Conservation (phyloP, 768 basidiomycete species). For the Termitomyces sp. region DNA sequence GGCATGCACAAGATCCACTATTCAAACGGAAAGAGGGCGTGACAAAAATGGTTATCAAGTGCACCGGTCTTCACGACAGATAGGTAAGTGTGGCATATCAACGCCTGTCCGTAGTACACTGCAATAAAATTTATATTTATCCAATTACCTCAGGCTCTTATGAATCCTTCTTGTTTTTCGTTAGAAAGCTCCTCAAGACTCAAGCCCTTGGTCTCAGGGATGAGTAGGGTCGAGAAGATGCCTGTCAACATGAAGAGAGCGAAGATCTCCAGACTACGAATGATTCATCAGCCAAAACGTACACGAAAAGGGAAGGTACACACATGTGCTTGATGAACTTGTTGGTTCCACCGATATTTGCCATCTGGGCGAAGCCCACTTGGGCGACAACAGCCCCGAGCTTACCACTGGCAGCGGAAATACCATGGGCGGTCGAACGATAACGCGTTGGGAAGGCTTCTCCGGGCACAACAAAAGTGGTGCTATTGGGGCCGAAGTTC, state of each 20-base stretch:
- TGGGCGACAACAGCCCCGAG: constrained; percentile 79
- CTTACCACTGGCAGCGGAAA: constrained; percentile 80
- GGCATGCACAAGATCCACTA: neutral
- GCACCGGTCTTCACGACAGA: neutral
- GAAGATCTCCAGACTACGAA: constrained; percentile 64
- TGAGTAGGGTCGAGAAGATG: constrained; percentile 70
- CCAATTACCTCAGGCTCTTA: constrained; percentile 24
- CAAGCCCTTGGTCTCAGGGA: constrained; percentile 72
- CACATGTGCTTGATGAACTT: constrained; percentile 66
- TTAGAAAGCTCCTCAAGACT: constrained; percentile 70
- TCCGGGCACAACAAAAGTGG: constrained; percentile 77
- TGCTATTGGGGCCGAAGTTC: constrained; percentile 81
- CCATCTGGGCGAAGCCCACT: constrained; percentile 65
- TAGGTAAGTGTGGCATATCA: neutral
- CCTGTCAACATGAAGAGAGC: constrained; percentile 87
- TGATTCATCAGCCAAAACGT: constrained; percentile 1
- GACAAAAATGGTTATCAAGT: neutral
- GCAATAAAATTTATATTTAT: neutral
- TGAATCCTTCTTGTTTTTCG: constrained; percentile 62
- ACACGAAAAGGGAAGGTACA: constrained; percentile 19
- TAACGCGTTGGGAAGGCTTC: constrained; percentile 88
- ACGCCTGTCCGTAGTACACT: neutral
- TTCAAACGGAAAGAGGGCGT: neutral
- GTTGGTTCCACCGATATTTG: constrained; percentile 63
- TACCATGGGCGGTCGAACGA: constrained; percentile 80